A percentile compares a stretch with the other conserved stretches of the same genome.
phyloP scores from a whole-genome alignment of 306 rosid genomes.

The Cucurbita moschata region DNA sequence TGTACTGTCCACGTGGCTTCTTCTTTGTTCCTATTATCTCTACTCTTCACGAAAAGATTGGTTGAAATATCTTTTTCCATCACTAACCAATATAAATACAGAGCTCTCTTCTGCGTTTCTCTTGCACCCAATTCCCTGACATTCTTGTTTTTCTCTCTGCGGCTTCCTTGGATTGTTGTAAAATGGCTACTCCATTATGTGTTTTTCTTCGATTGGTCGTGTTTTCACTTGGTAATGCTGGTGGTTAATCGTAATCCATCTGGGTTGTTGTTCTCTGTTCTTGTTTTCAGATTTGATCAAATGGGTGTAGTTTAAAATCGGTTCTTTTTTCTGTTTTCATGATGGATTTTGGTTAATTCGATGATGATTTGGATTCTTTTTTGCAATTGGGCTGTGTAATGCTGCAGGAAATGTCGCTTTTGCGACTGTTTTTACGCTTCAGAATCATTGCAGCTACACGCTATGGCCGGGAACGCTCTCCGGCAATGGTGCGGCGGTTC shows the following conservation, averaged over 20 bases:
- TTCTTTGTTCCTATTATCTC: background rate
- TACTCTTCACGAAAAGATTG: slow-evolving; percentile 3
- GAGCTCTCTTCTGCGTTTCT: background rate
- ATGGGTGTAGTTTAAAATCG: background rate
- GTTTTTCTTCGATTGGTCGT: background rate
- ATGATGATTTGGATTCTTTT: background rate
- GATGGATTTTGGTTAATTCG: background rate
- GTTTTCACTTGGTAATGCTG: background rate
- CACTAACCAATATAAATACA: background rate
- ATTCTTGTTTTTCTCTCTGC: background rate
- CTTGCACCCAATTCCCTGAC: background rate
- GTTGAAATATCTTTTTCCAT: background rate
- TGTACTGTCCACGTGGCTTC: background rate
- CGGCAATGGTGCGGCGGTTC: slow-evolving; percentile 37
- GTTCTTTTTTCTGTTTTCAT: background rate
- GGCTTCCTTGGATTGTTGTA: background rate
- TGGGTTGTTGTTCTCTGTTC: background rate
- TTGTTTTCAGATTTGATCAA: background rate
- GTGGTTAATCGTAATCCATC: too few species aligned
- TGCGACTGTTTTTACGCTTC: slow-evolving; percentile 37
- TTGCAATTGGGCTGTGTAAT: background rate
- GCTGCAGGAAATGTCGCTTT: slow-evolving; percentile 26
- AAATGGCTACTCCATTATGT: background rate
- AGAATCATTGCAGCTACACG: slow-evolving; percentile 46
- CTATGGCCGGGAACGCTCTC: slow-evolving; percentile 82